Conservation (phyloP, 441 rosid genomes). For the Arabidopsis hybrid region DNA sequence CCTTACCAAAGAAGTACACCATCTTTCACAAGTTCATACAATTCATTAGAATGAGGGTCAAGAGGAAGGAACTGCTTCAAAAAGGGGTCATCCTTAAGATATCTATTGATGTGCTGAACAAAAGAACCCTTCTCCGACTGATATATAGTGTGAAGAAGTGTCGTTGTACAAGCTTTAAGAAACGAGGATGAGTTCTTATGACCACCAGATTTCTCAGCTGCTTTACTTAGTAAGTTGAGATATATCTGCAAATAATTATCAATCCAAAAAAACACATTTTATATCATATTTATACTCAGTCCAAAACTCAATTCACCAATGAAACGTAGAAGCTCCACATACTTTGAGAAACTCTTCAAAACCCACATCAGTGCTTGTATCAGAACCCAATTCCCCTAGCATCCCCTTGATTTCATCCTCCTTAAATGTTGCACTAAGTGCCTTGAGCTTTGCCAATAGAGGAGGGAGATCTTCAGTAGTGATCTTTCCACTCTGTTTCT, state of each 20-base stretch:
- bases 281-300: not conserved
- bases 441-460: slow-evolving; percentile 57
- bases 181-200: slow-evolving; percentile 61
- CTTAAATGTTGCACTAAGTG: slow-evolving; percentile 49
- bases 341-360: slow-evolving; percentile 75
- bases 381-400: slow-evolving; percentile 44
- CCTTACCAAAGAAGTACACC: slow-evolving; percentile 77
- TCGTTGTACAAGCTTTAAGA: slow-evolving; percentile 63
- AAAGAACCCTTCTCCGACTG: slow-evolving; percentile 72
- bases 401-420: slow-evolving; percentile 60
- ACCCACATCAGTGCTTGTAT: slow-evolving; percentile 47
- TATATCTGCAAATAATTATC: slow-evolving; percentile 52
- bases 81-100: slow-evolving; percentile 70
- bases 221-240: slow-evolving; percentile 58
- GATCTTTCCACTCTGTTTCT: slow-evolving; percentile 61
- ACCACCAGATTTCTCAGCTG: slow-evolving; percentile 59
- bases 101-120: slow-evolving; percentile 76
- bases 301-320: slow-evolving; percentile 2
- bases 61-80: slow-evolving; percentile 72
- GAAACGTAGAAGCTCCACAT: slow-evolving; percentile 31
- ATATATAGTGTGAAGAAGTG: slow-evolving; percentile 62
- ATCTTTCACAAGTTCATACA: slow-evolving; percentile 68
- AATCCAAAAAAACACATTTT: slow-evolving; percentile 4
- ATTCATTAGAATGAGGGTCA: slow-evolving; percentile 61
- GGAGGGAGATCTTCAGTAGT: slow-evolving; percentile 55